Evolutionary conservation across 768 basidiomycete genomes (phyloP).

Genomic region (Naganishia friedmannii): DNA sequence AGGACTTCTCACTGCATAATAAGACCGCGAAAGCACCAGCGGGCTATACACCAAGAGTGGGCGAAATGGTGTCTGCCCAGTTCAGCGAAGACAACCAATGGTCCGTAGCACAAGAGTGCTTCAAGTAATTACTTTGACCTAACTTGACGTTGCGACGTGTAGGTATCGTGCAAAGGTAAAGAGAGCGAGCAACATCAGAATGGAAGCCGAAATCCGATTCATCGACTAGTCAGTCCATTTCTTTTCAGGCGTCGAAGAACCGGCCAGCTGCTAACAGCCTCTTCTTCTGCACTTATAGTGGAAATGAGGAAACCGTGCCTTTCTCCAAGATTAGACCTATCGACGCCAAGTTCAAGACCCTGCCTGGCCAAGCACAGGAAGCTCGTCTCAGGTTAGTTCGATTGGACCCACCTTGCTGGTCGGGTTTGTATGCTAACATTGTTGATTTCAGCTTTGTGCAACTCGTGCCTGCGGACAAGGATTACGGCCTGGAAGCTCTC

Average conservation of each 20-base stretch:
- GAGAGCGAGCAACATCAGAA: conserved; percentile 78
- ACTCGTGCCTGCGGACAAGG: conserved; percentile 72
- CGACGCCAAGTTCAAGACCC: conserved; percentile 80
- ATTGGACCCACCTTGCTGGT: conserved; percentile 40
- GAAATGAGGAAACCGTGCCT: conserved; percentile 83
- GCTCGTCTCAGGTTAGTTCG: conserved; percentile 69
- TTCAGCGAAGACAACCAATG: conserved; percentile 82
- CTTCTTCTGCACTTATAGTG: conserved; percentile 46
- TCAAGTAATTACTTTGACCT: background rate
- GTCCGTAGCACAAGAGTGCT: conserved; percentile 47
- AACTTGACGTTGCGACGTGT: background rate
- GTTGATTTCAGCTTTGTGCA: conserved; percentile 66
- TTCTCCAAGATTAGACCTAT: conserved; percentile 78
- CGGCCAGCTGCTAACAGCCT: background rate
- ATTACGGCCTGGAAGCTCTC: conserved; percentile 79
- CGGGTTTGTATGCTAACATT: conserved; percentile 44
- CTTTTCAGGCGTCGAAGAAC: background rate
- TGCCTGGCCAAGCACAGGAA: conserved; percentile 91
- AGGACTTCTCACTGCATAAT: conserved; percentile 85
- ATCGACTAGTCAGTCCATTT: conserved; percentile 57
- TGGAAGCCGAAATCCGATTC: conserved; percentile 90
- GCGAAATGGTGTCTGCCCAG: conserved; percentile 89
- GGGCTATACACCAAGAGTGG: conserved; percentile 74
- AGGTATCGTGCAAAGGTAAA: conserved; percentile 86
- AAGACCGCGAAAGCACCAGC: conserved; percentile 62